These are phyloP conservation scores for Effrenium voratum DNA, from an alignment of 73 alveolate genomes.

Conservation along the genomic window DNA sequence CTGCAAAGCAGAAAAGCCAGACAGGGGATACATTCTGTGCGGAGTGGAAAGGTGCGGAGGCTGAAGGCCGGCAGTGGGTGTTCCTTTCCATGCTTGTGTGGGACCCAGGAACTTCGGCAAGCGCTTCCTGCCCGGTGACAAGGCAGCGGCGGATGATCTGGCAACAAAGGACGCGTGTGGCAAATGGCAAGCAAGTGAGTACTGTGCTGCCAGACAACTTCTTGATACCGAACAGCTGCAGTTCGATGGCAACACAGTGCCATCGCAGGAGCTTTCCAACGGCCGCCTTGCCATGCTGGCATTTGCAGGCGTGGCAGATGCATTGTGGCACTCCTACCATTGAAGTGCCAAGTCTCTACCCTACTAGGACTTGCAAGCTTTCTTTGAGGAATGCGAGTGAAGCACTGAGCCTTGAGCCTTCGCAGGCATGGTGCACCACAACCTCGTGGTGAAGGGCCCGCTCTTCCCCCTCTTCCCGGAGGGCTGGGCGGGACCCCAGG, in stretches of 20 bases:
- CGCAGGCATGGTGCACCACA: constrained; percentile 76
- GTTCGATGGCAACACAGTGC: no score
- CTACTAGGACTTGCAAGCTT: not conserved
- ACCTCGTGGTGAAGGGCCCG: constrained; percentile 82
- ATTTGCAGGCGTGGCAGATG: constrained; percentile 43
- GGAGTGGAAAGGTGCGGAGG: no score
- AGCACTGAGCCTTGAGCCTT: not conserved
- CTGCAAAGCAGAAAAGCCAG: not conserved
- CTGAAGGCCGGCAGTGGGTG: not conserved
- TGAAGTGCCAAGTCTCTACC: no score
- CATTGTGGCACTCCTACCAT: no score
- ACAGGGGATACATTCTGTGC: not conserved
- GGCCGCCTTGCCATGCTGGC: constrained; percentile 95
- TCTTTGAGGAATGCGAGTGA: not conserved
- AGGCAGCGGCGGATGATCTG: constrained; percentile 45
- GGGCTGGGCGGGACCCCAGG: constrained; percentile 87
- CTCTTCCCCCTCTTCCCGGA: constrained; percentile 84
- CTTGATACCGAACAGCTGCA: no score
- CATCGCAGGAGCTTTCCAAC: constrained; percentile 80
- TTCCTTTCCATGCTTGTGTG: not conserved
- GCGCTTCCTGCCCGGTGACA: constrained; percentile 67
- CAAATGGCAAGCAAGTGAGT: no score
- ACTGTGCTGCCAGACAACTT: no score
- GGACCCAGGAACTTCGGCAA: constrained; percentile 62
- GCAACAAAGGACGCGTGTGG: constrained; percentile 56